phyloP scores from a whole-genome alignment of 2,329 filamentous ascomycete species.

The Fusarium euwallaceae region DNA sequence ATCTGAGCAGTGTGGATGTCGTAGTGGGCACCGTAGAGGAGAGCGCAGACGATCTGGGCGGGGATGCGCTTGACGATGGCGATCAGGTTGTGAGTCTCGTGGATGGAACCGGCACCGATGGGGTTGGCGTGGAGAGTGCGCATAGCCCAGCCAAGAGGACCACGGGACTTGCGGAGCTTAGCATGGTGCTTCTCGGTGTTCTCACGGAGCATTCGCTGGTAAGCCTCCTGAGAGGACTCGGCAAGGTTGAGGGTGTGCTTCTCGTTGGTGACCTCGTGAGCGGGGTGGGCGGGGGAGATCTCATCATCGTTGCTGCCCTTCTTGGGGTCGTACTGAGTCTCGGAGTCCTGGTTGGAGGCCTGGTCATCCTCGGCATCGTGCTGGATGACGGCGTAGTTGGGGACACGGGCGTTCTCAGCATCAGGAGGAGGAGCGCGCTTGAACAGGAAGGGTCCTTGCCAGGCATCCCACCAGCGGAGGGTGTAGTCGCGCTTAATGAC shows the following conservation, averaged over 20 bases:
- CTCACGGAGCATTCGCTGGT: conserved; percentile 72
- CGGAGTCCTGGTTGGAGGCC: conserved; percentile 20
- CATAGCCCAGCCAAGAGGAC: conserved; percentile 87
- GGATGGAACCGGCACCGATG: conserved; percentile 78
- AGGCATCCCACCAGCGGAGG: conserved; percentile 73
- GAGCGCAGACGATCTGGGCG: conserved; percentile 72
- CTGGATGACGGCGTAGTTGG: conserved; percentile 84
- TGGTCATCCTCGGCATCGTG: conserved; percentile 65
- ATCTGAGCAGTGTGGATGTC: conserved; percentile 84
- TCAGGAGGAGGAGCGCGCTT: conserved; percentile 67
- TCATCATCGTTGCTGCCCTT: conserved; percentile 54
- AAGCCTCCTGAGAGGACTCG: conserved; percentile 62
- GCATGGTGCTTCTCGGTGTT: conserved; percentile 71
- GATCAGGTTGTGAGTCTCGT: conserved; percentile 79
- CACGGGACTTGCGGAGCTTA: conserved; percentile 71
- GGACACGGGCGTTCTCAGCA: conserved; percentile 69
- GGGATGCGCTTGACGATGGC: conserved; percentile 75
- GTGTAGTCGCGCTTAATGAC: conserved; percentile 77
- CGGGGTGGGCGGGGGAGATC: conserved; percentile 47
- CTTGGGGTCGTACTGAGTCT: conserved; percentile 31
- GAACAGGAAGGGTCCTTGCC: conserved; percentile 75
- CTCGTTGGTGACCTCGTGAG: conserved; percentile 54
- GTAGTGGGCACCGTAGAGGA: conserved; percentile 83
- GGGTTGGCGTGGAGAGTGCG: conserved; percentile 80
- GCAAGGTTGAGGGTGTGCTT: conserved; percentile 55